phyloP scores from a whole-genome alignment of 164 flowering plant species.

The Aristolochia contorta region DNA sequence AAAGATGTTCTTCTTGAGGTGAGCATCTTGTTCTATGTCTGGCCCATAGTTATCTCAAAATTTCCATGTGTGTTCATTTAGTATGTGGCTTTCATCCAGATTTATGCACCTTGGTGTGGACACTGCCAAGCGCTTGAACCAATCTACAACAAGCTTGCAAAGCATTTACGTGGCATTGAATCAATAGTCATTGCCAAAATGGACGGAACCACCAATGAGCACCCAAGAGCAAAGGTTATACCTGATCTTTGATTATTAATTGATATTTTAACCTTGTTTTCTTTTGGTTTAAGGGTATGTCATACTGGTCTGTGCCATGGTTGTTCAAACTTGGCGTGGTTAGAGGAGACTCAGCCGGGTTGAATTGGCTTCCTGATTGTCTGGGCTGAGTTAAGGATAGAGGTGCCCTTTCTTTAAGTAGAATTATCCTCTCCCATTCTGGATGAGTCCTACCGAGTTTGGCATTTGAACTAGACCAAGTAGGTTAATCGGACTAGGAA shows the following conservation, averaged over 20 bases:
- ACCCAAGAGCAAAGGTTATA: constrained; percentile 77
- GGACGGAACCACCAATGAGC: constrained; percentile 97
- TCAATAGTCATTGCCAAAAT: constrained; percentile 88
- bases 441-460: no score
- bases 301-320: background rate
- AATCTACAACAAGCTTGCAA: constrained; percentile 84
- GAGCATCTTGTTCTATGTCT: constrained; percentile 3
- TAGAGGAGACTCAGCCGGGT: no score
- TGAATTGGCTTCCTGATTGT: no score
- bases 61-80: background rate
- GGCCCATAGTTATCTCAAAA: no score
- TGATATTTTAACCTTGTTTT: background rate
- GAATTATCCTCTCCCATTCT: no score
- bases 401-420: no score
- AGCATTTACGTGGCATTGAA: constrained; percentile 66
- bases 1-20: constrained; percentile 99
- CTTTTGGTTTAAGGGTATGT: background rate
- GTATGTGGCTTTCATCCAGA: constrained; percentile 27
- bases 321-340: no score
- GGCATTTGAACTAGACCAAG: no score
- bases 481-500: no score
- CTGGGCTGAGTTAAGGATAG: no score
- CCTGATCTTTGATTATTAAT: background rate
- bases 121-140: constrained; percentile 94
- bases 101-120: constrained; percentile 99